Evolutionary conservation across 371 early-diverging fungal species (phyloP), one percentile per base, ranked within the genome.

Genomic region (Mortierella sp.): DNA sequence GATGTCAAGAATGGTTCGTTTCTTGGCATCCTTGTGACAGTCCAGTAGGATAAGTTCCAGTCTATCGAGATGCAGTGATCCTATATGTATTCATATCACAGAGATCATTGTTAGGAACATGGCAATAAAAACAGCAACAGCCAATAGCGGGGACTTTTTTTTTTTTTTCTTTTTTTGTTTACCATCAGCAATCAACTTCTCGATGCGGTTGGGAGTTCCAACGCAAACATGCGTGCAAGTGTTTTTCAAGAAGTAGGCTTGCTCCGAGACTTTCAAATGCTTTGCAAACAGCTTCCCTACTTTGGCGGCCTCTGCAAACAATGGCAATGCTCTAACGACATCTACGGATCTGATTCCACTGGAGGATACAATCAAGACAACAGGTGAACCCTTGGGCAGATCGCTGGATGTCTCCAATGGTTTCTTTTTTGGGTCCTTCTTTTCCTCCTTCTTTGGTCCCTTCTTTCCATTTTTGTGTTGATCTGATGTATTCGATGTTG

Each of bases 251-350:
- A 87, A 85, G 63, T 88, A 70, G 21, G 88, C 83, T 77, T 97
- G 96, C 57, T 94, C 94, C 19, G 86, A 84, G 1, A 95, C 83
- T 77, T 96, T 96, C 76, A 96, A 84, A 74, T 97, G 97, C 65
- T 93, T 90, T 15, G 95, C 93, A 83, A 97, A 97, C 47, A 96
- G 83, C 84, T 97, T 97, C 19, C 90, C 93, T 24, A 95, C 86
- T 65, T 91, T 91, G 43, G 85, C 86, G 40, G 87, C 84, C 72
- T 79, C 82, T 4, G 79, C 58, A 36, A 89, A 88, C 50, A 76
- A 63, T 3, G 82, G 82, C 60, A 88, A 41, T 1, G 76, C 62
- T 70, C 91, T 86, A 40, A 89, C 88, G 50, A 96, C 84, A 45
- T 93, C 92, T 0, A 94, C 88, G 1, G 92, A 91, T 21, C 96